Base-by-base conservation (phyloP, 2,329 filamentous ascomycete species). In the Phyllosticta paracitricarpa region DNA sequence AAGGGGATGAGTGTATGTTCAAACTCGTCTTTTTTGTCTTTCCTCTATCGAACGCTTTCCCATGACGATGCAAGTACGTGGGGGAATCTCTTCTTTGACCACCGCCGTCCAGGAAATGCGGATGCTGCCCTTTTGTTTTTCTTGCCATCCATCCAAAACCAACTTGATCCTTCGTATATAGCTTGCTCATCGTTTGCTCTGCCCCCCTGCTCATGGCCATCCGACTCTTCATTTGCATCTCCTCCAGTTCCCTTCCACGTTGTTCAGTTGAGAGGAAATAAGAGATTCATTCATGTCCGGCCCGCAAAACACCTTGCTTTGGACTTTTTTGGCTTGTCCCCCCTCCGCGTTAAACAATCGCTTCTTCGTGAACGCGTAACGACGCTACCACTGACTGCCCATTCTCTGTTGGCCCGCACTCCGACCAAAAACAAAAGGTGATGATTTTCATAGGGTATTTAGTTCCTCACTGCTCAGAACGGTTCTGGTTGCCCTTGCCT, bases 401-500 rank as follows among this genome's bases (percentile, higher is more conserved):
- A 7, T n/a, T 48, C 40, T 25, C 52, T 54, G 12, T 26, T 54
- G 51, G 26, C 14, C 48, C 14, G 22, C 54, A 24, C 35, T 30
- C 54, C 17, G 51, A 12, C 19, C n/a, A 61, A 56, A 53, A 10
- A 22, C 3, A 52, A 40, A 54, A 56, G 10, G 7, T 17, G 48
- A 33, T 48, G 28, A 4, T 4, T 19, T 24, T 22, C 19, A 5
- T 17, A n/a, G 40, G 40, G 40, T 48, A 48, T 48, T 48, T 48
- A 3, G 40, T n/a, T 48, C 51, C 63, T 62, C 51, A 59, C 57
- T 63, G 61, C 58, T 65, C 56, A n/a, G 59, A 54, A 56, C 61
- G 57, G 51, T 63, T 63, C 61, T 63, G 63, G 22, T 63, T 51
- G 19, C 72, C 68, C 30, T 70, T 63, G 63, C 70, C 66, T 24